Evolutionary conservation across 208 protist genomes (phyloP), one percentile per base, ranked within the genome.

Genomic region (Leishmania martiniquensis): DNA sequence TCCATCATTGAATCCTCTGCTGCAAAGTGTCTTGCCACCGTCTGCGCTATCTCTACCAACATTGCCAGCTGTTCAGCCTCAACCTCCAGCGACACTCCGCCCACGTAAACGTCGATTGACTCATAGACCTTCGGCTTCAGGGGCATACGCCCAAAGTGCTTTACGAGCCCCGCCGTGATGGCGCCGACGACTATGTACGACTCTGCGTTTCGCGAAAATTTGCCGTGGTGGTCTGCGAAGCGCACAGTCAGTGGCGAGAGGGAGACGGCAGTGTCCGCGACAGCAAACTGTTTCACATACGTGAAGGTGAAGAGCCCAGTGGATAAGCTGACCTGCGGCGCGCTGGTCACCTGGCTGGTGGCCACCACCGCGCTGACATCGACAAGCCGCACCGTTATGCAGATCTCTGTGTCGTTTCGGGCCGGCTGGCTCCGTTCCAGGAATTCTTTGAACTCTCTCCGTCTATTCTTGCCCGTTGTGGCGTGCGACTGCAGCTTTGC

Each of bases 121-220:
- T 93, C 84, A 82, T 97, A 88, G 32, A 97, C 87, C 71, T 89
- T 89, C 2, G 88, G 85, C 39, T 89, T 87, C 49, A 90, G 71
- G 51, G 92, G 91, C 87, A 94, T 89, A 6, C 84, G 88, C 0
- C 94, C 94, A 87, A 91, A 94, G 85, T 96, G 92, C 65, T 87
- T 85, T 25, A 91, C 68, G 4, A 94, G 57, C 15, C 87, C 80
- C 29, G 95, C 70, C 37, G 80, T 79, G 66, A 91, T 87, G 29
- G 88, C 82, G 10, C 92, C 94, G 0, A 89, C 73, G 49, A 85
- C 88, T 25, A 97, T 66, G 69, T 55, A 66, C 59, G 75, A 81
- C 67, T 80, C 77, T 20, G 75, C n/a, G 67, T 75, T 84, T 39
- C 57, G 75, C 63, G 51, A 62, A 72, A 77, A 79, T 65, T 32